A percentile compares a stretch with the other conserved stretches of the same genome.
phyloP scores from a whole-genome alignment of 2,329 filamentous ascomycete genomes.

The Exophiala aquamarina region DNA sequence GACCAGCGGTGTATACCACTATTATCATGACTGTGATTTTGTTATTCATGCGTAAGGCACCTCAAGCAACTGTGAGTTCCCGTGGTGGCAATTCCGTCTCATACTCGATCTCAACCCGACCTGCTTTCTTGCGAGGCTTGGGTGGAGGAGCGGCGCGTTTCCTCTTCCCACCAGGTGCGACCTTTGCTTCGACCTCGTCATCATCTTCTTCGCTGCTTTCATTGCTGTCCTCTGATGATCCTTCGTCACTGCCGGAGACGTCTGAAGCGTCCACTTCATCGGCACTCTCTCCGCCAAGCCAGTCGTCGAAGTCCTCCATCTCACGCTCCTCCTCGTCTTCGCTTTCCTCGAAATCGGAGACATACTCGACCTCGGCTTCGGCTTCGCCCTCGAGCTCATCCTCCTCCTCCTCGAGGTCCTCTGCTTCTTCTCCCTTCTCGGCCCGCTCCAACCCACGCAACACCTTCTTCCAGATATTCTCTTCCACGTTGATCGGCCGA shows the following conservation, averaged over 20 bases:
- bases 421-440: conserved; percentile 81
- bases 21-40: no score
- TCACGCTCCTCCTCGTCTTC: conserved; percentile 69
- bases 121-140: conserved; percentile 62
- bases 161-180: conserved; percentile 53
- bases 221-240: conserved; percentile 56
- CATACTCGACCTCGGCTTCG: conserved; percentile 82
- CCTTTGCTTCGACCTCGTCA: conserved; percentile 51
- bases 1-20: no score
- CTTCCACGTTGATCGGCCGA: conserved; percentile 89
- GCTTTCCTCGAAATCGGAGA: conserved; percentile 84
- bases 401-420: conserved; percentile 70
- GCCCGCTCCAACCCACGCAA: conserved; percentile 84
- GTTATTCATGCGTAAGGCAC: no score
- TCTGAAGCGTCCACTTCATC: conserved; percentile 55
- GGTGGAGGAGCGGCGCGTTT: conserved; percentile 54
- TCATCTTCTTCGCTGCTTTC: conserved; percentile 54
- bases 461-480: conserved; percentile 96
- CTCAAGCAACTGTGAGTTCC: conserved; percentile 43
- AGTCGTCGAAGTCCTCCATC: conserved; percentile 94
- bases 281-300: conserved; percentile 72
- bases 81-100: conserved; percentile 66
- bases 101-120: conserved; percentile 73
- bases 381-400: conserved; percentile 62
- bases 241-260: conserved; percentile 60